These are phyloP conservation scores for Diaporthe ampelina DNA, from an alignment of 2,329 filamentous ascomycete genomes.

Conservation along the genomic window DNA sequence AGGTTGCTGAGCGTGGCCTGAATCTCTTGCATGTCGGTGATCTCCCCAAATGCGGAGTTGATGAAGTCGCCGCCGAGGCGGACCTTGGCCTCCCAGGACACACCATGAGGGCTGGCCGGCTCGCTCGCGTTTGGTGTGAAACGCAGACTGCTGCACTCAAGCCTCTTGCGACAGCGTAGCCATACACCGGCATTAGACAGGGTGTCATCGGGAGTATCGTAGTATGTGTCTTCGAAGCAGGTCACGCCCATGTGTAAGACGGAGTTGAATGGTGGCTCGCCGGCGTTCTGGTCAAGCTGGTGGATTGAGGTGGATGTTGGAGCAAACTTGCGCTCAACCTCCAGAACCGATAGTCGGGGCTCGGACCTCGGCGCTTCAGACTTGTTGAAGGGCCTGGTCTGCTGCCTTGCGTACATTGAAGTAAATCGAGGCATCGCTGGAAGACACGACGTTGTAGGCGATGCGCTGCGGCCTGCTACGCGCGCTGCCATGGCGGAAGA, in stretches of 20 bases:
- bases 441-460: neutral
- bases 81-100: slow-evolving; percentile 28
- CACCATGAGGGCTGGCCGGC: neutral
- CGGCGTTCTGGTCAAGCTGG: slow-evolving; percentile 12
- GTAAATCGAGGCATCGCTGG: neutral
- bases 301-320: slow-evolving; percentile 12
- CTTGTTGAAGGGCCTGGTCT: too few species aligned
- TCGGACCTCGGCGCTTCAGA: neutral
- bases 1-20: neutral
- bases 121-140: neutral
- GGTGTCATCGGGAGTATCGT: neutral
- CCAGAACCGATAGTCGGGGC: neutral
- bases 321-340: slow-evolving; percentile 22
- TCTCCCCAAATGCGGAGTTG: slow-evolving; percentile 28
- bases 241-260: neutral
- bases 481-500: neutral
- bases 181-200: slow-evolving; percentile 11
- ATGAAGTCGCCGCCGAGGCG: slow-evolving; percentile 7
- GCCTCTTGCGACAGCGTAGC: slow-evolving; percentile 5
- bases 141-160: neutral
- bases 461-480: too few species aligned
- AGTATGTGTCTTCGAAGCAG: slow-evolving; percentile 17
- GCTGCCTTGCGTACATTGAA: neutral
- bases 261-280: slow-evolving; percentile 4
- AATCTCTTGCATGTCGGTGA: slow-evolving; percentile 23